Evolutionary conservation across 805 yeast genomes (phyloP).

Genomic region (Candida suzukii): DNA sequence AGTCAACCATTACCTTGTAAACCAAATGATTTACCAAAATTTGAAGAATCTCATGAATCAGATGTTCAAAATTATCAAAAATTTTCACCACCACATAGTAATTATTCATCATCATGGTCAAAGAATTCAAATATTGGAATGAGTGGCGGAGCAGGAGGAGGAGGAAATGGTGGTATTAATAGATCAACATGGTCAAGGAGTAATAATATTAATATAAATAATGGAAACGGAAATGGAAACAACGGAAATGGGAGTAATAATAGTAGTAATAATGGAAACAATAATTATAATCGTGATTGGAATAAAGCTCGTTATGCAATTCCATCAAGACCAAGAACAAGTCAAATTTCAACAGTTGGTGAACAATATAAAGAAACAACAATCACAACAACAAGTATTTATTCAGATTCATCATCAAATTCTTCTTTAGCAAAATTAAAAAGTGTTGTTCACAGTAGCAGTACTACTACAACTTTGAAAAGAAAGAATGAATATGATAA

Average conservation of each 20-base stretch:
- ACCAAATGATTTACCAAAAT: slow-evolving; percentile 50
- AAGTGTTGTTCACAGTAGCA: neutral
- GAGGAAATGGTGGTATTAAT: neutral
- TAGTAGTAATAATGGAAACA: neutral
- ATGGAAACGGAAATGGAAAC: neutral
- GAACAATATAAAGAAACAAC: no score
- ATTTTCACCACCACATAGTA: slow-evolving; percentile 8
- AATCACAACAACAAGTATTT: neutral
- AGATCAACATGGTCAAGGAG: neutral
- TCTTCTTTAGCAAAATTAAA: neutral
- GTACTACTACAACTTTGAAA: neutral
- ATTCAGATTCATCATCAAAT: neutral
- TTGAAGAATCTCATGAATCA: slow-evolving; percentile 85
- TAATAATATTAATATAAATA: neutral
- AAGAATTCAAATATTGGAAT: neutral
- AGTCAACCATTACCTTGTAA: slow-evolving; percentile 58
- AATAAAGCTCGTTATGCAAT: neutral
- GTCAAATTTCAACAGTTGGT: neutral
- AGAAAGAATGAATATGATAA: neutral
- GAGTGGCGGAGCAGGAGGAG: neutral
- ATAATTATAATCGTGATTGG: neutral
- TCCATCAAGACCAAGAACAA: neutral
- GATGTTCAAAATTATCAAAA: slow-evolving; percentile 57
- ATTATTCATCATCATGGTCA: no score
- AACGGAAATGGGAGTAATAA: no score